Evolutionary conservation across 2,329 filamentous ascomycete genomes (phyloP).

Genomic region (Botrytis elliptica): DNA sequence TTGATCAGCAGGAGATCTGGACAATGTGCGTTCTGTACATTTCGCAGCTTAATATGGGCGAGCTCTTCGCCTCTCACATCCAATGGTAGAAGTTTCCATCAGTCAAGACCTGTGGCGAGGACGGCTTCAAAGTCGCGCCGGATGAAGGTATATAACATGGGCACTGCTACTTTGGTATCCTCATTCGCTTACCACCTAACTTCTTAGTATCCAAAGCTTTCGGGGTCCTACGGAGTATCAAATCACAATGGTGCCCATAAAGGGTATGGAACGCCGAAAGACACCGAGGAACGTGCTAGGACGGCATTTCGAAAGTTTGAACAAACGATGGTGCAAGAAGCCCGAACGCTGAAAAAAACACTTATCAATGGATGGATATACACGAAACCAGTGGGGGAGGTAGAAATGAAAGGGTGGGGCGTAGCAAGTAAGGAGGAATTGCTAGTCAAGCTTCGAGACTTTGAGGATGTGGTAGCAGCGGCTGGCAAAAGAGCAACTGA

Average conservation of each 20-base stretch:
- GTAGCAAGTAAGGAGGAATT: not conserved
- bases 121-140: not conserved
- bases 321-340: not conserved
- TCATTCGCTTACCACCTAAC: not conserved
- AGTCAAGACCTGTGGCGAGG: constrained; percentile 12
- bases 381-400: not conserved
- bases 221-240: not conserved
- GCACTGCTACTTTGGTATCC: not conserved
- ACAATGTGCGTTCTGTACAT: constrained; percentile 45
- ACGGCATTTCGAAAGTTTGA: constrained; percentile 2
- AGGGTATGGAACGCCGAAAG: not conserved
- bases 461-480: not conserved
- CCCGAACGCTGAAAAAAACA: rapidly evolving
- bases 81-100: constrained; percentile 15
- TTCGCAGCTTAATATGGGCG: constrained; percentile 39
- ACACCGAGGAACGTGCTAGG: not conserved
- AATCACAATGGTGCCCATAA: not conserved
- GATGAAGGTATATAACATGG: constrained; percentile 10
- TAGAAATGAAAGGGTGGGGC: not conserved
- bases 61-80: constrained; percentile 26
- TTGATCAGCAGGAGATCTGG: constrained; percentile 40
- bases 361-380: not conserved
- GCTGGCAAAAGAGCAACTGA: constrained; percentile 22
- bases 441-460: not conserved
- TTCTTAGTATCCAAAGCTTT: not conserved